phyloP scores from a whole-genome alignment of 768 basidiomycete genomes.

The Mycena vulgaris region DNA sequence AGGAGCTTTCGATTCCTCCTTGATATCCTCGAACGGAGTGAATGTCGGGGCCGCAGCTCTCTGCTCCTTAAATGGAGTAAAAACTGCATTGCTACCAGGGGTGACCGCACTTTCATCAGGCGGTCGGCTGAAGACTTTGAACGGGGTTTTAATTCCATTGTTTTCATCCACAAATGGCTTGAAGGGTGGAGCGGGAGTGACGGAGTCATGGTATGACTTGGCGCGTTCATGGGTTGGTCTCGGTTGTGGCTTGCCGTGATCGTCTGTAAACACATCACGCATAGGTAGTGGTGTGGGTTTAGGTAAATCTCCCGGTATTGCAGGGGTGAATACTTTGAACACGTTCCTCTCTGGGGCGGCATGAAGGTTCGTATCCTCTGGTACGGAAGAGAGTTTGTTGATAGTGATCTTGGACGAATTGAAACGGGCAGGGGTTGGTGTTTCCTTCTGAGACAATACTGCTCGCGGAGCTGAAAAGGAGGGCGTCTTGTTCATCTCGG shows the following conservation, averaged over 20 bases:
- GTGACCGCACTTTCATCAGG: conserved; percentile 61
- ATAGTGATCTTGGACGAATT: conserved; percentile 46
- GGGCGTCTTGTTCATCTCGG: conserved; percentile 63
- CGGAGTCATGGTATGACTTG: conserved; percentile 36
- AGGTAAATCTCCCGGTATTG: conserved; percentile 46
- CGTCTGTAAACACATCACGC: conserved; percentile 43
- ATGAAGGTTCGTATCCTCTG: conserved; percentile 51
- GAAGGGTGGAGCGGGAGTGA: conserved; percentile 37
- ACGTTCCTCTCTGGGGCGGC: conserved; percentile 44
- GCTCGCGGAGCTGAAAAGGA: conserved; percentile 53
- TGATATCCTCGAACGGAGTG: conserved; percentile 54
- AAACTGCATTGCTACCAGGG: conserved; percentile 46
- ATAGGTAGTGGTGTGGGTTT: conserved; percentile 44
- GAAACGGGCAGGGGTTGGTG: conserved; percentile 47
- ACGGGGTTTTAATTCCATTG: conserved; percentile 55
- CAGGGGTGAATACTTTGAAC: conserved; percentile 80
- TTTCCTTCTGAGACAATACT: conserved; percentile 69
- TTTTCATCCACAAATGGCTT: conserved; percentile 56
- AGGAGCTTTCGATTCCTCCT: conserved; percentile 44
- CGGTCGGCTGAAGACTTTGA: conserved; percentile 84
- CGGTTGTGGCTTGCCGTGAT: conserved; percentile 38
- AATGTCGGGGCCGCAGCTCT: conserved; percentile 49
- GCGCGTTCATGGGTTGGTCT: conserved; percentile 41
- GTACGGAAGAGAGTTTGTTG: conserved; percentile 49
- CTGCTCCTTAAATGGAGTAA: conserved; percentile 59